Percentiles rank a stretch among this genome's conserved stretches.
phyloP scores from a whole-genome alignment of 2,329 filamentous ascomycete genomes.

The Claviceps purpurea region DNA sequence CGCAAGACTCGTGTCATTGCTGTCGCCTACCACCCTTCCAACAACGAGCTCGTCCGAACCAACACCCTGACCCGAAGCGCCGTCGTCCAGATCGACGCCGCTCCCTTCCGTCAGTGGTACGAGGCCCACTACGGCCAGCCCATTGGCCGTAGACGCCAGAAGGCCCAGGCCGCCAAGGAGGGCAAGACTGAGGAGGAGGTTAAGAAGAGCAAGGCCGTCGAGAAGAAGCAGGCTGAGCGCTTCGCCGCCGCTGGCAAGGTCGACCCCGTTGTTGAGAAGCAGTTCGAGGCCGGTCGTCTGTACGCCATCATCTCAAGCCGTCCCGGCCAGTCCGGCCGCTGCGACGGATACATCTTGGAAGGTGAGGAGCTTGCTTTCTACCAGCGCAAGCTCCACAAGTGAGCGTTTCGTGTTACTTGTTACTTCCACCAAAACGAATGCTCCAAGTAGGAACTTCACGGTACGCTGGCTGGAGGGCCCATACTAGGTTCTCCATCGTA shows the following conservation, averaged over 20 bases:
- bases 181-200: conserved; percentile 52
- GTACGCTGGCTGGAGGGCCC: too few species aligned
- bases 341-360: conserved; percentile 96
- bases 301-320: conserved; percentile 87
- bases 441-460: too few species aligned
- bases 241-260: conserved; percentile 81
- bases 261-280: conserved; percentile 82
- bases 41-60: conserved; percentile 99
- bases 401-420: conserved; percentile 28
- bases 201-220: conserved; percentile 91
- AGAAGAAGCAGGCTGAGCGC: conserved; percentile 92
- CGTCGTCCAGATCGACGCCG: conserved; percentile 97
- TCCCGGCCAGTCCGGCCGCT: conserved; percentile 92
- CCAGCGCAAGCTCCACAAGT: conserved; percentile 99
- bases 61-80: conserved; percentile 99
- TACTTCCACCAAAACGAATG: not conserved
- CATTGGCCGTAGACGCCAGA: conserved; percentile 83
- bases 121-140: conserved; percentile 96
- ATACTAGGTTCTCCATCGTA: too few species aligned
- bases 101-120: conserved; percentile 99
- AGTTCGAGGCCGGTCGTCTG: conserved; percentile 98
- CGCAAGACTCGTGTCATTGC: conserved; percentile 99
- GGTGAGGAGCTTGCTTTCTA: conserved; percentile 99
- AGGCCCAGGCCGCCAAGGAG: conserved; percentile 50
- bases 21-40: conserved; percentile 97